phyloP scores from a whole-genome alignment of 1,139 yeast species.

The Yamadazyma epiphylla region DNA sequence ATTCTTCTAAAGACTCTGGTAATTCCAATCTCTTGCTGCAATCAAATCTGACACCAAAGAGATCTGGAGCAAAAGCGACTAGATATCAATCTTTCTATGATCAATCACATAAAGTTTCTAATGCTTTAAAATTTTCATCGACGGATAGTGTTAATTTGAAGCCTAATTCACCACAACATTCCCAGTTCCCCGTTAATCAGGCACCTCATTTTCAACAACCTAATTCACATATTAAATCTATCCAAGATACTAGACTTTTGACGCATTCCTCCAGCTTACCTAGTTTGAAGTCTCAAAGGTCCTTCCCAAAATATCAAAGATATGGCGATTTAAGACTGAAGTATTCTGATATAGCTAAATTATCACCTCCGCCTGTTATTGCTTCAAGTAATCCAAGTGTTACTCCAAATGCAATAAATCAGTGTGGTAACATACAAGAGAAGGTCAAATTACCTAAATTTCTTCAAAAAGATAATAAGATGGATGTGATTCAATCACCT shows the following conservation, averaged over 20 bases:
- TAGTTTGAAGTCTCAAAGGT: conserved; percentile 10
- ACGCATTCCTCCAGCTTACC: conserved; percentile 44
- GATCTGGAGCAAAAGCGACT: conserved; percentile 47
- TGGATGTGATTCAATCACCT: conserved; percentile 6
- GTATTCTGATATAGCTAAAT: conserved; percentile 7
- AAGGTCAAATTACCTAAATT: conserved; percentile 4
- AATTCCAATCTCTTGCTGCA: conserved; percentile 11
- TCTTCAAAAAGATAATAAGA: conserved; percentile 4
- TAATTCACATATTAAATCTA: conserved; percentile 3
- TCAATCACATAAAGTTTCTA: conserved; percentile 42
- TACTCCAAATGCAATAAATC: too few relatives aligned
- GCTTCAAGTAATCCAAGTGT: conserved; percentile 1
- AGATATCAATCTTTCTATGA: conserved; percentile 50
- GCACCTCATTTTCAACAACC: background rate
- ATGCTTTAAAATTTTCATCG: conserved; percentile 42
- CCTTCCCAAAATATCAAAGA: conserved; percentile 8
- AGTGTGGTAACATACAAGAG: too few relatives aligned
- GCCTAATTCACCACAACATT: conserved; percentile 17
- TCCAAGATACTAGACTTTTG: conserved; percentile 14
- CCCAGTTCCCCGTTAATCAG: conserved; percentile 1
- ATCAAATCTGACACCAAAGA: conserved; percentile 23
- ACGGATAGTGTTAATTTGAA: conserved; percentile 39
- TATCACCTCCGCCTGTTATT: conserved; percentile 12
- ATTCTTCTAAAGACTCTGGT: conserved; percentile 29
- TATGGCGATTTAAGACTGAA: conserved; percentile 11